Evolutionary conservation across 2,329 filamentous ascomycete species (phyloP), one percentile per base, ranked within the genome.

Genomic region (Hypoxylon sp.): DNA sequence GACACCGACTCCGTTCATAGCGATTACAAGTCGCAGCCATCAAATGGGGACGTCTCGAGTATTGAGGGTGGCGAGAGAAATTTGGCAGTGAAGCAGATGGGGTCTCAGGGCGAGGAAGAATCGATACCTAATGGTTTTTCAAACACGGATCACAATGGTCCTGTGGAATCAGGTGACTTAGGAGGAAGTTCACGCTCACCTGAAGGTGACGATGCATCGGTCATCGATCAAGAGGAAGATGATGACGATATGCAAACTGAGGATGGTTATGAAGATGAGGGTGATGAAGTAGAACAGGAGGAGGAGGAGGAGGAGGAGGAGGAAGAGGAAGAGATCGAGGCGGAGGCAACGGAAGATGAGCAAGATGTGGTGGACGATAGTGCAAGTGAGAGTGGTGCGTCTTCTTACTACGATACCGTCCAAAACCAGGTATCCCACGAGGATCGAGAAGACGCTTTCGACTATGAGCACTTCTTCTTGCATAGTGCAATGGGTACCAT

Each of bases 391-490:
- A 89, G 89, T 70, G 84, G 88, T 73, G 85, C 89, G 58, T 87
- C 87, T 11, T 82, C 90, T 6, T 90, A 92, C 74, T 88, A 91
- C 73, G 89, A 90, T 72, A 82, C 86, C 0, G 78, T 85, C 52
- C 84, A 88, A 60, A 85, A 88, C 56, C 86, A 87, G 7, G 81
- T 92, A 5, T 93, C 93, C 0, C 95, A 98, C 75, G 95, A 98
- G 81, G 94, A 98, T 78, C 92, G 95, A 19, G 91, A 94, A 72
- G 95, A 98, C 79, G 94, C 94, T 0, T 98, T 98, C 75, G 95
- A 98, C 78, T 98, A 98, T 70, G 93, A 97, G 79, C 91, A 97
- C 77, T 98, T 98, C 81, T 97, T 97, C 79, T 85, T 98, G 13
- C 94, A 98, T 79, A 97, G 93, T 72, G 93, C 94, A 10, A 91